Conservation (phyloP, 169 alveolate species). For the Pseudocohnilembus persalinus region DNA sequence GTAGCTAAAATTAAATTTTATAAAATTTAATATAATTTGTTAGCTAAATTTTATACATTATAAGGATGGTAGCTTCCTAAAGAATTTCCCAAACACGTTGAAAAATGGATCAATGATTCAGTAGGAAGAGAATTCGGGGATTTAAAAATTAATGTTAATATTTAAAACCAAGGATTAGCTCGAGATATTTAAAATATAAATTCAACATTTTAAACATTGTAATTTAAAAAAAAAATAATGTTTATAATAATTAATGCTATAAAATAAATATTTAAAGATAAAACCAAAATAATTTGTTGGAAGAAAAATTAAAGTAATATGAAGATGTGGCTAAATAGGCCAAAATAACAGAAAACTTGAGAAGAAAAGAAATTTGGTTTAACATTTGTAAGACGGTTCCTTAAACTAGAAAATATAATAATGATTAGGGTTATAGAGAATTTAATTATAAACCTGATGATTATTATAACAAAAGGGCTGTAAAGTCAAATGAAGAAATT, state of each 20-base stretch:
- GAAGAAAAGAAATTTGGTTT: neutral
- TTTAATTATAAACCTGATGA: neutral
- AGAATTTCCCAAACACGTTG: neutral
- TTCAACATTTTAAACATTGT: neutral
- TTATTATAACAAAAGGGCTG: neutral
- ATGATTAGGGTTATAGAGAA: neutral
- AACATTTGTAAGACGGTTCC: neutral
- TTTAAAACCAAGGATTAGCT: neutral
- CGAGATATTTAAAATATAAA: neutral
- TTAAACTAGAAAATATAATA: no score
- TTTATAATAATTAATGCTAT: neutral
- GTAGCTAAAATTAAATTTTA: neutral
- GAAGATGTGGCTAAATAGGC: neutral
- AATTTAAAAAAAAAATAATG: no score
- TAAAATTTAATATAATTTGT: neutral
- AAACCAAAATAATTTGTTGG: neutral
- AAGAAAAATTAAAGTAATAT: neutral
- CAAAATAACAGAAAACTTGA: neutral
- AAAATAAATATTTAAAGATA: neutral
- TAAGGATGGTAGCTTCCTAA: neutral
- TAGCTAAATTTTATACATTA: no score
- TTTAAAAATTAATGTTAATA: no score
- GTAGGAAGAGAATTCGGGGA: neutral
- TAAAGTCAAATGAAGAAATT: neutral
- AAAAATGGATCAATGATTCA: neutral